These are phyloP conservation scores for Omphalotus guepiniiformis DNA, from an alignment of 768 basidiomycete species.

Conservation along the genomic window DNA sequence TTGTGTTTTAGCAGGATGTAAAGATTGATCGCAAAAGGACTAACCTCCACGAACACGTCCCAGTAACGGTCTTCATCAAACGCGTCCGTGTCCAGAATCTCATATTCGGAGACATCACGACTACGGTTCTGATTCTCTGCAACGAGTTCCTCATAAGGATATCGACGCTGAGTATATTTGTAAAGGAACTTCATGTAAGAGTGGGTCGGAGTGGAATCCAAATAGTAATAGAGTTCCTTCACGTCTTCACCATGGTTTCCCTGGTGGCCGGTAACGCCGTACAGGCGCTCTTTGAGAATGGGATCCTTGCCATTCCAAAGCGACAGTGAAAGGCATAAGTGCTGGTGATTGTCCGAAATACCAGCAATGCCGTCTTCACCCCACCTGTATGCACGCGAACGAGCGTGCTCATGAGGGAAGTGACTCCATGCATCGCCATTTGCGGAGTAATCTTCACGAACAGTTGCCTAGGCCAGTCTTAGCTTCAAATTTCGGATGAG, in stretches of 20 bases:
- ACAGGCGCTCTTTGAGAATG: conserved; percentile 95
- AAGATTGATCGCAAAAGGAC: conserved; percentile 25
- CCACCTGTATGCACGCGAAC: conserved; percentile 96
- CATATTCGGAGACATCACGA: conserved; percentile 87
- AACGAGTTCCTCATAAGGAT: conserved; percentile 93
- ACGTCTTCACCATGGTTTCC: conserved; percentile 99
- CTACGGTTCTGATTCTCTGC: conserved; percentile 76
- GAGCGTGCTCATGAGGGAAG: conserved; percentile 90
- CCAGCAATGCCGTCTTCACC: conserved; percentile 98
- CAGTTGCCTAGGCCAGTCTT: conserved; percentile 68
- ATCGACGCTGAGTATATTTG: conserved; percentile 93
- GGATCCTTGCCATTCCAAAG: conserved; percentile 95
- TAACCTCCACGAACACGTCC: conserved; percentile 97
- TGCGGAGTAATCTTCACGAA: conserved; percentile 96
- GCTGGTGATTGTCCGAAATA: conserved; percentile 95
- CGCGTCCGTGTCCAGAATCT: conserved; percentile 87
- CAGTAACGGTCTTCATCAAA: conserved; percentile 95
- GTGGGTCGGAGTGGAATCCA: conserved; percentile 97
- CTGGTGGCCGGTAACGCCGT: conserved; percentile 94
- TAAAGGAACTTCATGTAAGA: conserved; percentile 99
- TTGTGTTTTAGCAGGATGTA: too few relatives aligned
- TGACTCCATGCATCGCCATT: conserved; percentile 96
- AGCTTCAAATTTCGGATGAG: background rate
- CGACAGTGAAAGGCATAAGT: conserved; percentile 84
- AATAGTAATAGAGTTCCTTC: conserved; percentile 98